phyloP scores from a whole-genome alignment of 192 early-diverging fungal species.

The Ramicandelaber brevisporus region DNA sequence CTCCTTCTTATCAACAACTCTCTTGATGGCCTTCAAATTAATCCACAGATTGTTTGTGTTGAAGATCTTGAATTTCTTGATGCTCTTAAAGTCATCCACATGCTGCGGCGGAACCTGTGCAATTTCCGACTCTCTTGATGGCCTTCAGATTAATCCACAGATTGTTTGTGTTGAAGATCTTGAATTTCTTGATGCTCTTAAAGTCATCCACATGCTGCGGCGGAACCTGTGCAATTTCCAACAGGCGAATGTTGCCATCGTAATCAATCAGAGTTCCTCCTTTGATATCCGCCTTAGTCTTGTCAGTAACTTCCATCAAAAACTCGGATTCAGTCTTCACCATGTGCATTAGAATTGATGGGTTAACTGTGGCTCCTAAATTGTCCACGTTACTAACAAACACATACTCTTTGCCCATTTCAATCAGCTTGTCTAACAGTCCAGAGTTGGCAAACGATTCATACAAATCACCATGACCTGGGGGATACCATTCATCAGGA shows the following conservation, averaged over 20 bases:
- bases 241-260: conserved; percentile 72
- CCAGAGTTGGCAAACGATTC: conserved; percentile 84
- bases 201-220: conserved; percentile 92
- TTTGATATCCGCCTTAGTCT: conserved; percentile 98
- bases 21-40: conserved; percentile 62
- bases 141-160: conserved; percentile 67
- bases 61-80: conserved; percentile 99
- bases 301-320: conserved; percentile 98
- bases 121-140: conserved; percentile 84
- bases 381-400: conserved; percentile 99
- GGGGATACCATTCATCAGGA: conserved; percentile 49
- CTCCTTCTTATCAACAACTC: conserved; percentile 49
- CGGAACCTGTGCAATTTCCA: conserved; percentile 99
- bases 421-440: conserved; percentile 71
- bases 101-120: conserved; percentile 95
- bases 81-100: conserved; percentile 93
- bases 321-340: conserved; percentile 69
- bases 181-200: conserved; percentile 98
- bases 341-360: conserved; percentile 78
- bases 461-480: conserved; percentile 96
- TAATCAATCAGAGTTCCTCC: conserved; percentile 98
- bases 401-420: conserved; percentile 92
- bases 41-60: conserved; percentile 93
- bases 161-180: conserved; percentile 98
- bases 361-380: conserved; percentile 89